Conservation (phyloP, 1,284 basidiomycete genomes). For the Ustilago loliicola region DNA sequence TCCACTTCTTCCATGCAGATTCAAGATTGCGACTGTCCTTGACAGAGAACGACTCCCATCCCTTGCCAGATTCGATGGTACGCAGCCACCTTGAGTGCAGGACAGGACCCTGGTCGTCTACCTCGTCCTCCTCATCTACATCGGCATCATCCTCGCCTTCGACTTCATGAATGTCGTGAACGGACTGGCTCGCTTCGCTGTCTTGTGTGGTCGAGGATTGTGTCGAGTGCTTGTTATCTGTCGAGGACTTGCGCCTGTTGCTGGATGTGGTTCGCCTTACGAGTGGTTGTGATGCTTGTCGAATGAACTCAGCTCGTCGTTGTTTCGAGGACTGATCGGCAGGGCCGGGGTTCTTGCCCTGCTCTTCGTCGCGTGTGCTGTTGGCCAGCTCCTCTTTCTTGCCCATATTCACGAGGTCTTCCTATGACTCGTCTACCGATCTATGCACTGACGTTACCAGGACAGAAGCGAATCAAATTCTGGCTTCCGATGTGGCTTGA, state of each 20-base stretch:
- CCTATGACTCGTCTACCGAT: not conserved
- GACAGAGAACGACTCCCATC: constrained; percentile 44
- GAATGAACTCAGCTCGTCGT: constrained; percentile 45
- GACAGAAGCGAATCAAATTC: not conserved
- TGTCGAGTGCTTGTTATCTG: constrained; percentile 21
- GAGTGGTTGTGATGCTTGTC: constrained; percentile 43
- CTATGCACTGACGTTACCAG: not conserved
- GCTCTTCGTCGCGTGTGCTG: constrained; percentile 33
- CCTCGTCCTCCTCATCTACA: constrained; percentile 18
- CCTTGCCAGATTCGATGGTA: constrained; percentile 36
- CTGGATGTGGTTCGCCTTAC: constrained; percentile 32
- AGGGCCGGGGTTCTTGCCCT: not conserved
- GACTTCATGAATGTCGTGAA: constrained; percentile 29
- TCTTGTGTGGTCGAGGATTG: constrained; percentile 22
- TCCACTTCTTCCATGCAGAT: constrained; percentile 43
- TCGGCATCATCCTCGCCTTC: constrained; percentile 27
- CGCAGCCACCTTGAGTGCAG: constrained; percentile 46
- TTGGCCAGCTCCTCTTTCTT: constrained; percentile 16
- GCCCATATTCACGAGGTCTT: constrained; percentile 12
- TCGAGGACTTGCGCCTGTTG: constrained; percentile 26
- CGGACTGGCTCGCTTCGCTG: constrained; percentile 15
- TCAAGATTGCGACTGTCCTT: constrained; percentile 47
- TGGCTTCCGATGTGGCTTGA: not conserved
- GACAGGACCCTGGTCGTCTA: constrained; percentile 34
- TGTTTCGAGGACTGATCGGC: constrained; percentile 37